These are phyloP conservation scores for Poa pratensis DNA, from an alignment of 176 grass and related monocot species.

Conservation along the genomic window DNA sequence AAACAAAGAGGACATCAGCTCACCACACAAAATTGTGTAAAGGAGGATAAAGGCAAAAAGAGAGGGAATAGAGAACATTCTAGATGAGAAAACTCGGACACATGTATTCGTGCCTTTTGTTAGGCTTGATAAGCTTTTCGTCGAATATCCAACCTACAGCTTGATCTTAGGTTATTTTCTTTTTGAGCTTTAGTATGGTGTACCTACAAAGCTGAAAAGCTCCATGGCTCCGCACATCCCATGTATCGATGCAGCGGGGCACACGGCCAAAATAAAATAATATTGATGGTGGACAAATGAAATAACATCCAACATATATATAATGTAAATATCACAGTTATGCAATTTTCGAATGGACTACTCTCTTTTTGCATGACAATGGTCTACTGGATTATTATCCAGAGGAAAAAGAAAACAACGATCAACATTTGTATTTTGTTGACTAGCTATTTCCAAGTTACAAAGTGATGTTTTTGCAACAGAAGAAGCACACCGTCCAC, in stretches of 20 bases:
- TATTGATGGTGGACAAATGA: no score
- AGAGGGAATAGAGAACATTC: neutral
- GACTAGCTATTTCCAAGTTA: neutral
- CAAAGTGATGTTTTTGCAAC: neutral
- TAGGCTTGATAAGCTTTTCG: neutral
- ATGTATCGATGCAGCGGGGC: no score
- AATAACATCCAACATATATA: neutral
- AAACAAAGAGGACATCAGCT: neutral
- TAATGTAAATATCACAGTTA: neutral
- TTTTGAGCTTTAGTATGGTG: neutral
- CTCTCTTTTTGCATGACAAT: neutral
- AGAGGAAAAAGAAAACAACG: neutral
- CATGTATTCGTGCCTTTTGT: neutral
- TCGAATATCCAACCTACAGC: neutral
- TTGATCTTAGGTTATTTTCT: neutral
- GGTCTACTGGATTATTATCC: neutral
- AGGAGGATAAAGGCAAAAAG: neutral
- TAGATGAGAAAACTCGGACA: neutral
- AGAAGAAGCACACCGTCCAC: neutral
- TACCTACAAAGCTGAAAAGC: no score
- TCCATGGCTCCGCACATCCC: no score
- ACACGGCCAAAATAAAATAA: no score
- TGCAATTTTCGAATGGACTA: neutral
- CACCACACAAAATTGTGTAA: neutral
- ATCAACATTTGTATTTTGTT: neutral